Evolutionary conservation across 176 grass and related monocot species (phyloP), one percentile per base, ranked within the genome.

Genomic region (Aegilops umbellulata): DNA sequence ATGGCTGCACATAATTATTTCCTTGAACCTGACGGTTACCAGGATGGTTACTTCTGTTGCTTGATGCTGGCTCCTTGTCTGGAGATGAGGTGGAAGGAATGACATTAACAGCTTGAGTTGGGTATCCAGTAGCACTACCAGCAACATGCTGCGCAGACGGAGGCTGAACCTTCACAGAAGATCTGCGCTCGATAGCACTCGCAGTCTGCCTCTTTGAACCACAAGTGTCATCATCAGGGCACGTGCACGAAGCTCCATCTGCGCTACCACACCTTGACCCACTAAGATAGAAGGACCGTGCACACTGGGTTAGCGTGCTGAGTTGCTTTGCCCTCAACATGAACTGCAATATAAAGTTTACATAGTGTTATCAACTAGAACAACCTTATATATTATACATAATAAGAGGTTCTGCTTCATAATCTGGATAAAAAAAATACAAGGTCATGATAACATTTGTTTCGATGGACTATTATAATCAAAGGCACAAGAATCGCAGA

Each of bases 271-370:
- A 86, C 69, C 92, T 91, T 85, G 96, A 84, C 73, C 96, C 96
- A 88, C 78, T 94, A 75, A 98, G 74, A 71, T 98, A 98, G 84
- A 98, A 98, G 34, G 93, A 89, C 49, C 96, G 86, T 51, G 96
- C 96, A 88, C 92, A 95, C 58, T 98, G 96, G 10, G 92, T 90
- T 61, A 98, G 82, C 60, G 90, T 88, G 78, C 93, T 79, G 17
- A 98, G 86, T 88, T 98, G 96, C 88, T 98, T 98, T 86, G 96
- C 85, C 79, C 93, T 92, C 84, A 98, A 91, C 96, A 98, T 98
- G 89, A 87, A 92, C 93, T 95, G 93, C 78, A 90, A 85, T 55
- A 60, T 68, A 15, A 60, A 79, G 47, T 63, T 70, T 35, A 81
- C 9, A 77, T 16, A n/a, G 27, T 84, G 81, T 87, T 61, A 78